Evolutionary conservation across 306 rosid genomes (phyloP), one percentile per base, ranked within the genome.

Genomic region (Cucumis melo): DNA sequence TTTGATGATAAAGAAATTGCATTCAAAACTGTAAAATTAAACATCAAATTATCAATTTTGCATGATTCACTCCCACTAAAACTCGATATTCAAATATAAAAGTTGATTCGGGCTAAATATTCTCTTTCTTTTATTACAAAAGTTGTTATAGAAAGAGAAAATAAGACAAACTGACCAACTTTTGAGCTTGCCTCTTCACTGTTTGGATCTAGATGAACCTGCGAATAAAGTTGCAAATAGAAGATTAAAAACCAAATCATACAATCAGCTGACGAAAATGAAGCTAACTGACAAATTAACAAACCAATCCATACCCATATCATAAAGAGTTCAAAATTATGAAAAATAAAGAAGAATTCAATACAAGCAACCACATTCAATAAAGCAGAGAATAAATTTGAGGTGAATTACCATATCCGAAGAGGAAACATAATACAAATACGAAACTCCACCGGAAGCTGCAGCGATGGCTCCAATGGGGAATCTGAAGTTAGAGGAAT

Each of bases 361-460:
- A 24, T 0, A 21, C 34, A 46, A 70, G 11, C 39, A 27, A 50
- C 57, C 34, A 13, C n/a, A 51, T 17, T 16, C 77, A 12, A 3
- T 36, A 51, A 29, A 53, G 32, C 19, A 6, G 15, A 32, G 6
- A 57, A 75, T 11, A 78, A 50, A 20, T 19, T 42, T 14, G 5
- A 29, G 63, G 29, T 44, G 72, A 65, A 19, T 80, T 88, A 95
- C 99, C 81, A 91, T 67, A 78, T 81, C 79, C 64, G 96, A 79
- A 32, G 91, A 85, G 67, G 96, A 88, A 38, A 67, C 78, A 81
- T 80, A 87, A 84, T 82, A 95, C 34, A 88, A 44, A 79, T 80
- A 90, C 42, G 99, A 95, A 82, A 85, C 19, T 78, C 93, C 99
- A 66, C 97, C 99, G 70, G 97, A 87, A 81, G 89, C 76, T 51